Percentiles rank a stretch among this genome's conserved stretches.
Evolutionary conservation across 345 rosid genomes (phyloP).

Genomic region (Gossypium herbaceum): DNA sequence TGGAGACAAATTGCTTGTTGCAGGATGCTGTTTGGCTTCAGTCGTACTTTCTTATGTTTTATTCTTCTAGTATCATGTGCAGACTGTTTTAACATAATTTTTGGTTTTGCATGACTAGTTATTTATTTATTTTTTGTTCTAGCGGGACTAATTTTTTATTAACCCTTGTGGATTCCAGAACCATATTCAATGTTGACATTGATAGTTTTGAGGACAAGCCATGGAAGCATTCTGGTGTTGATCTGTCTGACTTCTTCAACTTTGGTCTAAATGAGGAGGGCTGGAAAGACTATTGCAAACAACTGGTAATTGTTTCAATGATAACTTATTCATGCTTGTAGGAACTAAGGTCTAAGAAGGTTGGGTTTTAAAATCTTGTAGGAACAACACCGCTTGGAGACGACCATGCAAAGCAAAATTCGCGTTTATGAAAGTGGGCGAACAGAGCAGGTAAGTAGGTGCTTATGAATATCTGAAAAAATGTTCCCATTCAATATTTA

Average conservation of each 20-base stretch:
- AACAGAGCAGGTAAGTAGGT: conserved; percentile 67
- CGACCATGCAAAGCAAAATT: conserved; percentile 96
- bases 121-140: not conserved
- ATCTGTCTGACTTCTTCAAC: conserved; percentile 83
- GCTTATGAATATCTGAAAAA: conserved; percentile 10
- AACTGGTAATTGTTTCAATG: conserved; percentile 59
- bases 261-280: conserved; percentile 92
- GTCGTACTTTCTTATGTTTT: not conserved
- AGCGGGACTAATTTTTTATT: conserved; percentile 10
- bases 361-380: conserved; percentile 31
- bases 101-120: not conserved
- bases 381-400: conserved; percentile 89
- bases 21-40: conserved; percentile 10
- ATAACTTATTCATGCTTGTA: conserved; percentile 8
- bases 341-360: conserved; percentile 26
- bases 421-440: conserved; percentile 97
- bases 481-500: not conserved
- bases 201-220: conserved; percentile 97
- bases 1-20: conserved; percentile 10
- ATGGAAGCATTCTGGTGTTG: conserved; percentile 87
- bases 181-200: conserved; percentile 88
- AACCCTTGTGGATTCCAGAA: conserved; percentile 50
- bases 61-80: not conserved
- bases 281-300: conserved; percentile 98
- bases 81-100: not conserved